phyloP scores from a whole-genome alignment of 805 yeast genomes.

The Danielozyma ontarioensis region DNA sequence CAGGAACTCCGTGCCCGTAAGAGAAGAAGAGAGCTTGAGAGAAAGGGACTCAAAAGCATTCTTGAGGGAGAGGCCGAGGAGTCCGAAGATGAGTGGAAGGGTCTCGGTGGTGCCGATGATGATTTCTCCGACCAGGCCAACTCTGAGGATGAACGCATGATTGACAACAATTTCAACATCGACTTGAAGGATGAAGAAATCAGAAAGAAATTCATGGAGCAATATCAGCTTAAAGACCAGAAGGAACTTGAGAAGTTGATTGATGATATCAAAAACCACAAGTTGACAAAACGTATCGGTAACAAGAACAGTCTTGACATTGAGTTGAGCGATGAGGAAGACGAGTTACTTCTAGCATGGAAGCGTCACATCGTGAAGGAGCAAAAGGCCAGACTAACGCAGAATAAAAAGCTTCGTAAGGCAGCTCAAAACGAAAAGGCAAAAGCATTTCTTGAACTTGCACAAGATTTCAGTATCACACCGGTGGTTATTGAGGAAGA shows the following conservation, averaged over 20 bases:
- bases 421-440: slow-evolving; percentile 51
- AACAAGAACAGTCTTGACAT: slow-evolving; percentile 49
- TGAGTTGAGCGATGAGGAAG: slow-evolving; percentile 74
- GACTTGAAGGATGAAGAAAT: slow-evolving; percentile 55
- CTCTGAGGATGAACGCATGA: slow-evolving; percentile 73
- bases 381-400: slow-evolving; percentile 46
- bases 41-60: slow-evolving; percentile 52
- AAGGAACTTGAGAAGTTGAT: slow-evolving; percentile 60
- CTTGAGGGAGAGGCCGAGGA: slow-evolving; percentile 83
- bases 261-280: slow-evolving; percentile 69
- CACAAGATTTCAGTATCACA: slow-evolving; percentile 42
- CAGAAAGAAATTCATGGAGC: slow-evolving; percentile 52
- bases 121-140: slow-evolving; percentile 54
- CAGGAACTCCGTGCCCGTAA: slow-evolving; percentile 29
- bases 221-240: slow-evolving; percentile 58
- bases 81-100: slow-evolving; percentile 86
- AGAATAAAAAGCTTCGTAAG: slow-evolving; percentile 38
- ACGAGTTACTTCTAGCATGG: slow-evolving; percentile 48
- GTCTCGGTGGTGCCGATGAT: slow-evolving; percentile 71
- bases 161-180: slow-evolving; percentile 61
- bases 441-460: slow-evolving; percentile 62
- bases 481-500: slow-evolving; percentile 23
- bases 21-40: slow-evolving; percentile 48
- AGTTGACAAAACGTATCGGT: slow-evolving; percentile 54
- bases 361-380: slow-evolving; percentile 37